Percentiles rank a stretch among this genome's conserved stretches.
phyloP scores from a whole-genome alignment of 2,329 filamentous ascomycete genomes.

The Podosphaera xanthii region DNA sequence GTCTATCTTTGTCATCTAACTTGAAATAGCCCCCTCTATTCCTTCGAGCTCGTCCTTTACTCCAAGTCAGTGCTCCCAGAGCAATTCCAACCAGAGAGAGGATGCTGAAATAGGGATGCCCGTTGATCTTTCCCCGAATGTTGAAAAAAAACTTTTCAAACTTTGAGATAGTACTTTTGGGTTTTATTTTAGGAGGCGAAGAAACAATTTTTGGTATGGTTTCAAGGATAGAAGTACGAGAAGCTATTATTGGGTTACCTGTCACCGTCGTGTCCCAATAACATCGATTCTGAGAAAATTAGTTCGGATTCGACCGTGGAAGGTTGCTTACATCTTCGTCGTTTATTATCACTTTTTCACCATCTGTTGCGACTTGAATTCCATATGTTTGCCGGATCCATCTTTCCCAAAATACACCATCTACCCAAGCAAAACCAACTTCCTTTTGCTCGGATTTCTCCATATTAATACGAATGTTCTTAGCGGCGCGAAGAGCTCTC shows the following conservation, averaged over 20 bases:
- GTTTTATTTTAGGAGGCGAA: constrained; percentile 37
- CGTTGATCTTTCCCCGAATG: constrained; percentile 31
- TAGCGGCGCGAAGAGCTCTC: constrained; percentile 63
- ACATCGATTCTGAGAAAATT: constrained; percentile 44
- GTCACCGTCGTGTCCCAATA: constrained; percentile 90
- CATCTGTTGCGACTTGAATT: constrained; percentile 58
- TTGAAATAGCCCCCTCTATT: constrained; percentile 35
- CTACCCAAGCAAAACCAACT: constrained; percentile 90
- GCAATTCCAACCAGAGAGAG: constrained; percentile 33
- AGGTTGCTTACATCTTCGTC: constrained; percentile 66
- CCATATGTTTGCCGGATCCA: constrained; percentile 94
- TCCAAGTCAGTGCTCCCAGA: constrained; percentile 28
- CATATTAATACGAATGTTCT: constrained; percentile 81
- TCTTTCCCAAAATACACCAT: constrained; percentile 89
- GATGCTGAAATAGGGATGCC: constrained; percentile 35
- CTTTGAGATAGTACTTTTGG: constrained; percentile 54
- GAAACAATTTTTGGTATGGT: constrained; percentile 25
- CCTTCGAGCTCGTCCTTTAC: constrained; percentile 30
- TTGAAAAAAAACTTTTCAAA: constrained; percentile 52
- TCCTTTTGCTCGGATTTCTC: constrained; percentile 69
- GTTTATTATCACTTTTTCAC: constrained; percentile 86
- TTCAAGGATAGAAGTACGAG: constrained; percentile 27
- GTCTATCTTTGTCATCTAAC: constrained; percentile 41
- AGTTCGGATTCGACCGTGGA: not conserved
- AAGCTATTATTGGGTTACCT: constrained; percentile 73